These are phyloP conservation scores for Toxoplasma gondii DNA, from an alignment of 169 alveolate species.

Conservation along the genomic window DNA sequence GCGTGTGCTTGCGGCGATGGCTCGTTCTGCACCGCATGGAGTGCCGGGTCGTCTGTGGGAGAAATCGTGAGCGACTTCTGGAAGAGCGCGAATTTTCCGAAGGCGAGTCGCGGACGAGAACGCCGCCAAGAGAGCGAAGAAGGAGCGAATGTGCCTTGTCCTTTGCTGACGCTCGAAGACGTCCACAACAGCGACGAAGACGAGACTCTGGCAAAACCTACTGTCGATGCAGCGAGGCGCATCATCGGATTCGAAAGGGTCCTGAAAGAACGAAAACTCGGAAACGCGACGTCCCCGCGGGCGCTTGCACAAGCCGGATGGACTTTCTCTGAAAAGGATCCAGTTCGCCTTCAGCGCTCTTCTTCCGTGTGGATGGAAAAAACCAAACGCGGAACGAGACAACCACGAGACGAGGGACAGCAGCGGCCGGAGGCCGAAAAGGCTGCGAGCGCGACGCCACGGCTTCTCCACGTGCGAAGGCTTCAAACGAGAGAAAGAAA, in stretches of 20 bases:
- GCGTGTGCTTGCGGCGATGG: too few species aligned
- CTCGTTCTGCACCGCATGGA: too few species aligned
- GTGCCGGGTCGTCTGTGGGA: too few species aligned
- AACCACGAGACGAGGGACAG: not conserved
- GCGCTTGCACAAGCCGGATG: too few species aligned
- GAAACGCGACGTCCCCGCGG: too few species aligned
- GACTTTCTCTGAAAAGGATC: too few species aligned
- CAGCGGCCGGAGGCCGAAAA: not conserved
- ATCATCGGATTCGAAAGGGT: not conserved
- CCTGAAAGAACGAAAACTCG: not conserved
- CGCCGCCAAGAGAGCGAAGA: not conserved
- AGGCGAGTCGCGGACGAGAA: not conserved
- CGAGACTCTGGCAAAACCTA: not conserved
- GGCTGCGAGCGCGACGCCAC: not conserved
- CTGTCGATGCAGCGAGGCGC: not conserved
- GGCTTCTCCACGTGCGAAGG: not conserved
- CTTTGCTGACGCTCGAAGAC: not conserved
- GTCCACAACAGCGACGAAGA: not conserved
- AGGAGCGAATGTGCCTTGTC: too few species aligned
- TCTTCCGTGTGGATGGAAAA: too few species aligned
- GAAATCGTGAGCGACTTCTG: too few species aligned
- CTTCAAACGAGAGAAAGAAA: not conserved
- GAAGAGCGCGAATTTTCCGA: too few species aligned
- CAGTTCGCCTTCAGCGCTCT: too few species aligned
- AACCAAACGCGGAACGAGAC: not conserved